Base-by-base conservation (phyloP, 1,139 yeast species). In the Suhomyces choctaworum region DNA sequence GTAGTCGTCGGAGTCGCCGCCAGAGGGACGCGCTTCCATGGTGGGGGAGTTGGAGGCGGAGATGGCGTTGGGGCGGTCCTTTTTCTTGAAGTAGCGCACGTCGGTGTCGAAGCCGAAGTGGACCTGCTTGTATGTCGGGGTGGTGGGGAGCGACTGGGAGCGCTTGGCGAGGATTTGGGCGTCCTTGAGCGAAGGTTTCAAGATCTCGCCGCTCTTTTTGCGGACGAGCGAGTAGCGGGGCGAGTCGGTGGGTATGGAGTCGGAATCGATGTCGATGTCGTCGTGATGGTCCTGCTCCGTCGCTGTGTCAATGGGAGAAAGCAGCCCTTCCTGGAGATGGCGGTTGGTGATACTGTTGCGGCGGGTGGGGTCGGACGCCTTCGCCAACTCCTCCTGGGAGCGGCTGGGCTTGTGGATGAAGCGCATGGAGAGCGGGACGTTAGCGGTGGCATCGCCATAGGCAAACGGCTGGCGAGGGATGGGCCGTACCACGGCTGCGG, bases 121-220 rank as follows among this genome's bases (percentile, higher is more conserved):
- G 16, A 87, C 96, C 46, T 73, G 80, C 46, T 87, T 87, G 43
- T 72, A 70, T 13, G 84, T 76, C 1, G 86, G 85, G 4, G 94
- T 82, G 1, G 83, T 66, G 3, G 96, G 96, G 64, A 85, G 71
- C 9, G 89, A 80, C 46, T 72, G 70, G 22, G 73, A 54, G 37
- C 86, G 63, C 15, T 58, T 58, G 27, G 63, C 62, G 27, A 50
- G 51, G 62, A 62, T 40, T 67, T 55, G 31, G 5, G 31, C 21
- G 15, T 52, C 60, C 52, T 82, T 84, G 36, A 87, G 66, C 16
- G 87, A 80, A 4, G 90, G 78, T 52, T 85, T 84, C 31, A 87
- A 84, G 25, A 84, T 65, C 54, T 87, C 95, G 16, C 95, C 95
- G 4, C 87, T 78, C 60, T 87, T 87, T 54, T 82, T 84, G 16